These are phyloP conservation scores for Ricinus communis DNA, from an alignment of 345 rosid species.

Conservation along the genomic window DNA sequence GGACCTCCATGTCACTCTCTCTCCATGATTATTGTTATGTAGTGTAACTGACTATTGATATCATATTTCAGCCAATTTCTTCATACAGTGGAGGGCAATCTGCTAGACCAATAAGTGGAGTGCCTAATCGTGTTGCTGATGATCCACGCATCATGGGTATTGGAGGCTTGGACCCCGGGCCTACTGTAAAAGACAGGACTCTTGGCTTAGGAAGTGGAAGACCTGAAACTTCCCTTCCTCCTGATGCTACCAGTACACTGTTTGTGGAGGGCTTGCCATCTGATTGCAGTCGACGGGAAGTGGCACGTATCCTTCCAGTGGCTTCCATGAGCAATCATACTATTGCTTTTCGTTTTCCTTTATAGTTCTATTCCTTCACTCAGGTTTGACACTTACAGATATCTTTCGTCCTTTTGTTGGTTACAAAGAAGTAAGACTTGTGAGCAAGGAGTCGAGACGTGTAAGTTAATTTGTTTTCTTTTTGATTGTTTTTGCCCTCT, in stretches of 20 bases:
- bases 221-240: constrained; percentile 55
- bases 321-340: neutral
- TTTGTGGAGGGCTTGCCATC: constrained; percentile 69
- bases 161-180: constrained; percentile 41
- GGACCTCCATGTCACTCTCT: neutral
- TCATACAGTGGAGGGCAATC: constrained; percentile 50
- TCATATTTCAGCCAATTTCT: constrained; percentile 45
- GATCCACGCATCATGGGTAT: constrained; percentile 39
- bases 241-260: constrained; percentile 57
- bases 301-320: constrained; percentile 56
- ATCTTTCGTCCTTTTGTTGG: constrained; percentile 77
- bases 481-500: neutral
- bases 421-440: constrained; percentile 73
- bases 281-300: constrained; percentile 55
- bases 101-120: constrained; percentile 41
- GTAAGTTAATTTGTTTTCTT: constrained; percentile 32
- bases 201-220: constrained; percentile 48
- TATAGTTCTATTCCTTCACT: constrained; percentile 33
- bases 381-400: constrained; percentile 28
- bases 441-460: constrained; percentile 58
- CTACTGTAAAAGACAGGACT: constrained; percentile 38
- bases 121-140: constrained; percentile 41
- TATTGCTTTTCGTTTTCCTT: constrained; percentile 12
- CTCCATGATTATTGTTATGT: constrained; percentile 1
- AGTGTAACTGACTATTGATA: constrained; percentile 6